Percentiles rank a stretch among this genome's conserved stretches.
These are phyloP conservation scores for Aspergillus quadrilineatus DNA, from an alignment of 2,329 filamentous ascomycete species.

Conservation along the genomic window DNA sequence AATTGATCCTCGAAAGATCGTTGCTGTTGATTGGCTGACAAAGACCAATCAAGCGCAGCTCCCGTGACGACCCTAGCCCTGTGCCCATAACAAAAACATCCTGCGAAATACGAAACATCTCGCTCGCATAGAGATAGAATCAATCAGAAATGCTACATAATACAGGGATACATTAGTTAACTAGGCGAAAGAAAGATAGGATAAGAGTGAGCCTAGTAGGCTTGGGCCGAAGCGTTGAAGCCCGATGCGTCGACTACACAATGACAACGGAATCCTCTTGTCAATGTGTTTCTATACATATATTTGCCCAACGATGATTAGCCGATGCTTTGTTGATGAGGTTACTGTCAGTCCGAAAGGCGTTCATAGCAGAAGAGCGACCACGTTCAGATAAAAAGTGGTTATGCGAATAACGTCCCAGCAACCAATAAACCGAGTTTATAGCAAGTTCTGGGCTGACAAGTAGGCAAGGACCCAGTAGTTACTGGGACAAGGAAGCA, in stretches of 20 bases:
- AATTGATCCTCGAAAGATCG: constrained; percentile 13
- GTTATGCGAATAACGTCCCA: not conserved
- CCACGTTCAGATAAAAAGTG: no score
- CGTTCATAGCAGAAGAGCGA: no score
- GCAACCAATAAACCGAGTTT: not conserved
- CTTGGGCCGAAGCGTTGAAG: no score
- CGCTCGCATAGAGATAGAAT: no score
- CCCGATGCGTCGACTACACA: no score
- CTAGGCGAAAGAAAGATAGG: not conserved
- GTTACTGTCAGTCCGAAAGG: no score
- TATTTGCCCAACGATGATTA: no score
- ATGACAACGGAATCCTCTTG: no score
- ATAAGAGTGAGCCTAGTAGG: not conserved
- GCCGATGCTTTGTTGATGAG: no score
- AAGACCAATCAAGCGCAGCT: constrained; percentile 17
- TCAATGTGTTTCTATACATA: no score
- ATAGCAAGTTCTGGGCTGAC: not conserved
- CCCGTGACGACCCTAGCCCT: constrained; percentile 21
- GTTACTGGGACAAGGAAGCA: not conserved
- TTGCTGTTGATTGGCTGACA: constrained; percentile 19
- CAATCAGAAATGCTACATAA: no score
- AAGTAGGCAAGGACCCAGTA: not conserved
- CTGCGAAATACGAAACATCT: not conserved
- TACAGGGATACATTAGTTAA: no score
- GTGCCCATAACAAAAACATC: constrained; percentile 17